Percentiles rank a stretch among this genome's conserved stretches.
These are phyloP conservation scores for Trichoderma orchidacearum DNA, from an alignment of 495 filamentous ascomycete genomes.

Conservation along the genomic window DNA sequence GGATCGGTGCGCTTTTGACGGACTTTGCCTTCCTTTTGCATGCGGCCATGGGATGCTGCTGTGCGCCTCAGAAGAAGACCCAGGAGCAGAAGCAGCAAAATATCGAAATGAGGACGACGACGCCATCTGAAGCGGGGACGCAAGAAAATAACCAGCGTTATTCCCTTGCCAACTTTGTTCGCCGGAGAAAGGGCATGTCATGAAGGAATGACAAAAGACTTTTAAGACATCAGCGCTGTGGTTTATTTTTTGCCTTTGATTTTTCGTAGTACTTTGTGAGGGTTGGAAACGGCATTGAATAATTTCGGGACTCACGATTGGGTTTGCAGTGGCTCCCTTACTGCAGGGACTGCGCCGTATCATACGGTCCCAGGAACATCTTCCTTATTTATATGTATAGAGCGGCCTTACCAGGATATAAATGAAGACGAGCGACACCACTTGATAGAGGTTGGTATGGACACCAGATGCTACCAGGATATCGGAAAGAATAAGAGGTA, in stretches of 20 bases:
- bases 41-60: constrained; percentile 60
- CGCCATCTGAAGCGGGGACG: not conserved
- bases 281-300: not conserved
- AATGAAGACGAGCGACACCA: too few relatives aligned
- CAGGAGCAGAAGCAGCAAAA: too few relatives aligned
- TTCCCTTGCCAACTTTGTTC: not conserved
- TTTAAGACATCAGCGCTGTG: not conserved
- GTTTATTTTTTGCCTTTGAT: not conserved
- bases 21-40: constrained; percentile 59
- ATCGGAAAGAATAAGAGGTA: too few relatives aligned
- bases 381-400: not conserved
- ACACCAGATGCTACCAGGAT: too few relatives aligned
- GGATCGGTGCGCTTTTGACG: constrained; percentile 57
- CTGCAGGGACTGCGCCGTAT: not conserved
- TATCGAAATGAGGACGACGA: not conserved
- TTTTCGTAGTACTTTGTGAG: not conserved
- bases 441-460: too few relatives aligned
- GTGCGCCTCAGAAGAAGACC: constrained; percentile 9
- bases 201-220: not conserved
- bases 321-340: not conserved
- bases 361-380: not conserved
- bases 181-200: not conserved
- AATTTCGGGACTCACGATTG: not conserved
- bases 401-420: too few relatives aligned
- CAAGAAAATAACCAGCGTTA: not conserved